A percentile compares a stretch with the other conserved stretches of the same genome.
phyloP scores from a whole-genome alignment of 768 basidiomycete species.

The Lactarius pseudohatsudake region DNA sequence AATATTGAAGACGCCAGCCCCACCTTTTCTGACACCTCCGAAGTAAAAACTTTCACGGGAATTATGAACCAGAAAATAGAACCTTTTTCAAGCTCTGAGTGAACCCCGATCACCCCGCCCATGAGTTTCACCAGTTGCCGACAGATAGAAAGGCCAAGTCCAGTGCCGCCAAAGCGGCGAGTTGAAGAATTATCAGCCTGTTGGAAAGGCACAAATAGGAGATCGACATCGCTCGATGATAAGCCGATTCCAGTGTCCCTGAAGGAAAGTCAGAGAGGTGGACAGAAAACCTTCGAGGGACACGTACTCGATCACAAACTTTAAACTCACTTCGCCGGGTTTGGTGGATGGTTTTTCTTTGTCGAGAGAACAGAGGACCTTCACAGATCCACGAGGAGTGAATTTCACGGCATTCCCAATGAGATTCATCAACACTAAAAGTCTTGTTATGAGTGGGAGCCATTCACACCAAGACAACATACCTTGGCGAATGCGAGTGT shows the following conservation, averaged over 20 bases:
- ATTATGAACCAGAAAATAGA: conserved; percentile 76
- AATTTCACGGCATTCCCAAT: conserved; percentile 80
- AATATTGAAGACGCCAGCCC: conserved; percentile 9
- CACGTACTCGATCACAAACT: conserved; percentile 62
- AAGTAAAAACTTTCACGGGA: conserved; percentile 57
- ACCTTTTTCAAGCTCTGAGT: conserved; percentile 61
- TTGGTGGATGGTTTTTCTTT: conserved; percentile 35
- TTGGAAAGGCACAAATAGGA: conserved; percentile 72
- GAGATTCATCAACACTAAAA: conserved; percentile 68
- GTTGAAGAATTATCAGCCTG: conserved; percentile 81
- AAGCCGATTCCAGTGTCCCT: conserved; percentile 77
- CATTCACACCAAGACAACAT: conserved; percentile 4
- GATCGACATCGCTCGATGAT: conserved; percentile 61
- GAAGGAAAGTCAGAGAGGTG: background rate
- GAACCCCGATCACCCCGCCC: conserved; percentile 70
- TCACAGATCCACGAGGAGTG: conserved; percentile 61
- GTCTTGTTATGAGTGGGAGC: background rate
- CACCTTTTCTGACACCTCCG: conserved; percentile 59
- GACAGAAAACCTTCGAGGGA: background rate
- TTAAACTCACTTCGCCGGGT: conserved; percentile 49
- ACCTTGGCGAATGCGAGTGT: conserved; percentile 75
- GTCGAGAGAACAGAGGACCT: conserved; percentile 60
- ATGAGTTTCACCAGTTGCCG: conserved; percentile 74
- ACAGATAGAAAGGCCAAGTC: conserved; percentile 71
- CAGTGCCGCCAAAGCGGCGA: conserved; percentile 75